These are phyloP conservation scores for Calvatia gigantea DNA, from an alignment of 768 basidiomycete species.

Conservation along the genomic window DNA sequence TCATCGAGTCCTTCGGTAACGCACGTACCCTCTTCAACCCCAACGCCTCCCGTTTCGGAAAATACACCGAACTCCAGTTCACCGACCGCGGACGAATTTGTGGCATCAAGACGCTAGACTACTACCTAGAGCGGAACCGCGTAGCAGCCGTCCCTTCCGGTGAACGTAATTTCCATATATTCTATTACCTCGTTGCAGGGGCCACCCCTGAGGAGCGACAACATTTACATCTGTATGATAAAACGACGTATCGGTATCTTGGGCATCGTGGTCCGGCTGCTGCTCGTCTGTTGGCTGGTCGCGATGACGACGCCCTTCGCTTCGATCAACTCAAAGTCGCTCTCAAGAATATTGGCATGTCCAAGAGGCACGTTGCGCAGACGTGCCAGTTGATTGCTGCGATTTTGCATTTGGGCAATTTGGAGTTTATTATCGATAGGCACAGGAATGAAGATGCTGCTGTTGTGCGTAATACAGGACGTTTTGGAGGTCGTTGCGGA, in stretches of 20 bases:
- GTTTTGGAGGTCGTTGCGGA: slow-evolving; percentile 82
- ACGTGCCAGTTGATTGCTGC: slow-evolving; percentile 93
- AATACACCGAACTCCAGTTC: slow-evolving; percentile 98
- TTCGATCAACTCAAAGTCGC: slow-evolving; percentile 95
- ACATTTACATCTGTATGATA: slow-evolving; percentile 81
- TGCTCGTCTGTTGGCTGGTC: slow-evolving; percentile 41
- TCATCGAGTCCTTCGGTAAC: slow-evolving; percentile 92
- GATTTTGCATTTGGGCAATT: slow-evolving; percentile 94
- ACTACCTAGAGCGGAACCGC: slow-evolving; percentile 89
- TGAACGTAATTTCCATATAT: slow-evolving; percentile 96
- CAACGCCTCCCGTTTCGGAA: slow-evolving; percentile 95
- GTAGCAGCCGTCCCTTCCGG: slow-evolving; percentile 87
- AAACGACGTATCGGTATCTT: slow-evolving; percentile 82
- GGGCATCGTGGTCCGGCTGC: slow-evolving; percentile 56
- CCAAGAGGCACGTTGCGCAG: slow-evolving; percentile 93
- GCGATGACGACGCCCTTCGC: slow-evolving; percentile 79
- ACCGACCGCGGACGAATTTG: slow-evolving; percentile 84
- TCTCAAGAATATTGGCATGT: slow-evolving; percentile 89
- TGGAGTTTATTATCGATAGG: slow-evolving; percentile 87
- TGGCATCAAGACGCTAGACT: slow-evolving; percentile 94
- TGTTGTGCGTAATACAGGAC: slow-evolving; percentile 83
- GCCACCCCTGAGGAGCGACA: slow-evolving; percentile 85
- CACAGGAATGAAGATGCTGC: slow-evolving; percentile 88
- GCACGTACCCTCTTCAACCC: slow-evolving; percentile 90
- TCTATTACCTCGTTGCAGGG: slow-evolving; percentile 94